Conservation (phyloP, 768 basidiomycete species). For the Lyophyllum semitale region DNA sequence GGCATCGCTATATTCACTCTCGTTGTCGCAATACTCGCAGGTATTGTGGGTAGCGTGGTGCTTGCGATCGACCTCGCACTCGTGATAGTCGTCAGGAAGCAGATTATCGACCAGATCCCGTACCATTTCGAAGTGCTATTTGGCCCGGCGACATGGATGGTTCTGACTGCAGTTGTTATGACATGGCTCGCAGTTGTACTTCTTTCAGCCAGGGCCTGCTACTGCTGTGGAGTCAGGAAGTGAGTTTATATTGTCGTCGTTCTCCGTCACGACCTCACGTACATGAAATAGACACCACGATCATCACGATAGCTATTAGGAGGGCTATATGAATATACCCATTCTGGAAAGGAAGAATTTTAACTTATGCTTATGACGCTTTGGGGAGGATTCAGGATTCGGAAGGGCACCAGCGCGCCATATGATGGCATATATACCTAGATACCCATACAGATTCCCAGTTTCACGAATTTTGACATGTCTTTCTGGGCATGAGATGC, state of each 20-base stretch:
- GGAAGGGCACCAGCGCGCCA: neutral
- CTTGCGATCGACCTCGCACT: conserved; percentile 66
- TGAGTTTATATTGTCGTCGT: conserved; percentile 17
- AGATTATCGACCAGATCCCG: conserved; percentile 40
- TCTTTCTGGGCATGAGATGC: too few species aligned
- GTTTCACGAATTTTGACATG: too few species aligned
- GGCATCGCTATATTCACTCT: conserved; percentile 57
- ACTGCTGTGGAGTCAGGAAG: conserved; percentile 66
- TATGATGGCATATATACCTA: too few species aligned
- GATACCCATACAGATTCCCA: too few species aligned
- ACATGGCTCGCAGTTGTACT: conserved; percentile 63
- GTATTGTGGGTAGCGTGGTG: conserved; percentile 53
- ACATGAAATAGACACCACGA: neutral
- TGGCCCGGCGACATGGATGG: conserved; percentile 78
- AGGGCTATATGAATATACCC: neutral
- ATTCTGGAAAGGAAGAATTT: neutral
- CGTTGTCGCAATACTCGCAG: conserved; percentile 56
- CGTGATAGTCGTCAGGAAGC: conserved; percentile 49
- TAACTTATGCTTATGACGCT: neutral
- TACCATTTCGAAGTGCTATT: conserved; percentile 49
- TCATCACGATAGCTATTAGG: conserved; percentile 6
- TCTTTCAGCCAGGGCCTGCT: conserved; percentile 65
- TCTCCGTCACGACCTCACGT: neutral
- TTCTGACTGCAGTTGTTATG: conserved; percentile 52
- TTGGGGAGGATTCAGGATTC: neutral